Evolutionary conservation across 331 rosid species (phyloP), one percentile per base, ranked within the genome.

Genomic region (Rosa hybrid): DNA sequence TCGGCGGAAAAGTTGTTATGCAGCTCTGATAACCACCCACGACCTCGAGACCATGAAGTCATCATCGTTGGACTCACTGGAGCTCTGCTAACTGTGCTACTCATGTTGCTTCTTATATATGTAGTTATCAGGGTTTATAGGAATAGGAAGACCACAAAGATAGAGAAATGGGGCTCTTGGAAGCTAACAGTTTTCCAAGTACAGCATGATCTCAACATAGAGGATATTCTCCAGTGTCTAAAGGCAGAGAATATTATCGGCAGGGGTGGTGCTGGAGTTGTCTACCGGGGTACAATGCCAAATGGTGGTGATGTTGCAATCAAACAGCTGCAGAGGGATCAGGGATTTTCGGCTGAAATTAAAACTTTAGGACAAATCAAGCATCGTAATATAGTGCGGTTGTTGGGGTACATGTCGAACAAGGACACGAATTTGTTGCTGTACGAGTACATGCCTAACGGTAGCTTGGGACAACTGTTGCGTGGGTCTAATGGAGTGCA

Each of bases 391-490:
- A 94, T 94, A 2, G 97, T 94, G 82, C 81, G 91, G 86, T 87
- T 94, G 41, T 45, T 92, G 27, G 98, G 98, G 3, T 89, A 88
- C 60, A 92, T 94, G 10, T 92, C 98, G 0, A 94, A 92, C 63
- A 84, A 90, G 81, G 98, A 94, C 13, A 87, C 89, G 8, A 94
- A 89, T 49, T 72, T 94, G 81, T 73, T 94, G 74, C 41, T 94
- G 53, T 92, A 94, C 48, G 98, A 94, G 86, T 92, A 88, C 83
- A 94, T 94, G 98, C 88, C 93, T 0, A 92, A 92, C 53, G 97
- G 98, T 51, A 94, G 98, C 71, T 83, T 94, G 51, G 97, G 94
- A 0, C 92, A 92, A 83, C 72, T 90, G 75, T 44, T 94, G 71
- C 97, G 91, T 80, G 97, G 98, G 0, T 75, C 88, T 0, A 94